phyloP scores from a whole-genome alignment of 768 basidiomycete species.

The Boletus sp. region DNA sequence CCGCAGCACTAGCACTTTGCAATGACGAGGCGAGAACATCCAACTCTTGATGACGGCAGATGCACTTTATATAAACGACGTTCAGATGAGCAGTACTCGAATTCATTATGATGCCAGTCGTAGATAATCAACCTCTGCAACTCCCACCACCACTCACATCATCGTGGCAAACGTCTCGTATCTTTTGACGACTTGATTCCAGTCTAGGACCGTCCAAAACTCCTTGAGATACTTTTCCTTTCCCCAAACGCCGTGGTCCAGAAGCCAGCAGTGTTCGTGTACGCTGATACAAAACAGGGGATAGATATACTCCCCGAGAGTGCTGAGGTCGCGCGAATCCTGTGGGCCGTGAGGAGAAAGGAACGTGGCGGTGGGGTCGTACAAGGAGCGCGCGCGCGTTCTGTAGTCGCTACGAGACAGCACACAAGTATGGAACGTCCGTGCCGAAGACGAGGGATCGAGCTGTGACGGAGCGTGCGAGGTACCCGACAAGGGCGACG shows the following conservation, averaged over 20 bases:
- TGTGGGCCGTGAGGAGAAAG: constrained; percentile 6
- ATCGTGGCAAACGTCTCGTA: constrained; percentile 27
- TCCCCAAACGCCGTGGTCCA: constrained; percentile 88
- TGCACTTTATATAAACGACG: not conserved
- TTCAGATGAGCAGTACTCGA: constrained; percentile 24
- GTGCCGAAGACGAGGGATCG: constrained; percentile 30
- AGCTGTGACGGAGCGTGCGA: constrained; percentile 29
- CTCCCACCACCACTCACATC: constrained; percentile 9
- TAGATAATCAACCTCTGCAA: constrained; percentile 4
- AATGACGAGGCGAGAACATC: not conserved
- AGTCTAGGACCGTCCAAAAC: constrained; percentile 84
- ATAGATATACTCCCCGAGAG: constrained; percentile 55
- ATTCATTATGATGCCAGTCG: constrained; percentile 4
- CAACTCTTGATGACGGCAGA: too few species aligned
- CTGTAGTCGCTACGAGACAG: constrained; percentile 2
- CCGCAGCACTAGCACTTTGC: not conserved
- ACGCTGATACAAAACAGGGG: constrained; percentile 79
- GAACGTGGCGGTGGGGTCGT: constrained; percentile 19
- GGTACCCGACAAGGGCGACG: constrained; percentile 46
- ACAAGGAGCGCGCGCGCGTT: constrained; percentile 26
- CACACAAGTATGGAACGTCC: constrained; percentile 29
- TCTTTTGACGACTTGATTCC: constrained; percentile 52
- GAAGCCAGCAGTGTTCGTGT: constrained; percentile 87
- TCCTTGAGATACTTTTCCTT: constrained; percentile 81
- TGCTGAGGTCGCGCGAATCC: constrained; percentile 24